Evolutionary conservation across 208 protist species (phyloP), one percentile per base, ranked within the genome.

Genomic region (Porcisia hertigi): DNA sequence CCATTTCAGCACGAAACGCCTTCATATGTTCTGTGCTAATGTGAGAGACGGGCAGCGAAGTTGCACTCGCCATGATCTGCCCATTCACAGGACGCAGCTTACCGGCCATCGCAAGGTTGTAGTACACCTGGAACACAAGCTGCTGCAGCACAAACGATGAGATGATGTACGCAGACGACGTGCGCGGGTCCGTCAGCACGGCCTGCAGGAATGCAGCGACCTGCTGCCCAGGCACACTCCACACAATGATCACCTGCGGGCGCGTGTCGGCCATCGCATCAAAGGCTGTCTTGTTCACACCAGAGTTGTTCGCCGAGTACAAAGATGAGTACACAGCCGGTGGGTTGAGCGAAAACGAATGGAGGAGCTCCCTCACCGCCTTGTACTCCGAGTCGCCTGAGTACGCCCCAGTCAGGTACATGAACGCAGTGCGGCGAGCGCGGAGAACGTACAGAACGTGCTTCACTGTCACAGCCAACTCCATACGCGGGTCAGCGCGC

Each of bases 221-320:
- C 71, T 87, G 82, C 14, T 5, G 7, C 3, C 72, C 66, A 1
- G 77, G 69, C 8, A 72, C 54, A 4, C 89, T 82, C 49, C 79
- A 87, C 14, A 91, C 16, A 23, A 93, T 60, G 36, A 90, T 71
- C 41, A 77, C 89, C 78, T 93, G 86, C 55, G 85, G 86, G 63
- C 69, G 71, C 36, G 71, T 71, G 54, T 82, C 71, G 9, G 82
- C 89, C 76, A 93, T 87, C 11, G 49, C n/a, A n/a, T n/a, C n/a
- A n/a, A n/a, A n/a, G n/a, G n/a, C n/a, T n/a, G n/a, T n/a, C n/a
- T n/a, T n/a, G n/a, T n/a, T n/a, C n/a, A n/a, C n/a, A n/a, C n/a
- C n/a, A n/a, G n/a, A n/a, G 64, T 55, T 43, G 58, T 41, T 80
- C 57, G 45, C 47, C 3, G 60, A 57, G 63, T 86, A 78, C 18